Evolutionary conservation across 768 basidiomycete genomes (phyloP).

Genomic region (Phaffia australis): DNA sequence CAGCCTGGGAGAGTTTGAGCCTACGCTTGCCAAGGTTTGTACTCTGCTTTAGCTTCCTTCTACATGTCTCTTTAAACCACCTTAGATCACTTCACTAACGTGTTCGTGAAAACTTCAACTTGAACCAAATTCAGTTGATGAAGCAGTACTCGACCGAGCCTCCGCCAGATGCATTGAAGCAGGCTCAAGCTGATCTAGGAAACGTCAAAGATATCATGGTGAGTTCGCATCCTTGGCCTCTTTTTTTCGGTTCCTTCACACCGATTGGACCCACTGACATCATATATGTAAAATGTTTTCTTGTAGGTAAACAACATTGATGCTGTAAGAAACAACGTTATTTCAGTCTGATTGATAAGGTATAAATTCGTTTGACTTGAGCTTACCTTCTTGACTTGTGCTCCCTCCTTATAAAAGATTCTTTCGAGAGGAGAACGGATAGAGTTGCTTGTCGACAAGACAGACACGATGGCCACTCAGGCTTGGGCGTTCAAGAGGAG

Average conservation of each 20-base stretch:
- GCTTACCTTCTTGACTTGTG: background rate
- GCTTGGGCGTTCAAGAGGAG: constrained; percentile 86
- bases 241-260: background rate
- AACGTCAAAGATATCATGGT: constrained; percentile 79
- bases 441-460: constrained; percentile 92
- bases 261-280: background rate
- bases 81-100: constrained; percentile 47
- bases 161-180: constrained; percentile 72
- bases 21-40: constrained; percentile 37
- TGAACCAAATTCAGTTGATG: constrained; percentile 47
- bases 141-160: constrained; percentile 80
- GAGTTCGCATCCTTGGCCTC: background rate
- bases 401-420: constrained; percentile 47
- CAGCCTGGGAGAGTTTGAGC: constrained; percentile 38
- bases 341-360: background rate
- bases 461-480: constrained; percentile 86
- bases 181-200: constrained; percentile 66
- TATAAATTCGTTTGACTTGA: background rate
- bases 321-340: constrained; percentile 20
- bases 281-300: background rate
- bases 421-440: constrained; percentile 88
- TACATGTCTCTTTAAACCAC: background rate
- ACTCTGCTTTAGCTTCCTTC: background rate
- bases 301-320: constrained; percentile 79
- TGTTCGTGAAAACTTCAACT: too few species aligned